These are phyloP conservation scores for Talaromyces proteolyticus DNA, from an alignment of 495 filamentous ascomycete genomes.

Conservation along the genomic window DNA sequence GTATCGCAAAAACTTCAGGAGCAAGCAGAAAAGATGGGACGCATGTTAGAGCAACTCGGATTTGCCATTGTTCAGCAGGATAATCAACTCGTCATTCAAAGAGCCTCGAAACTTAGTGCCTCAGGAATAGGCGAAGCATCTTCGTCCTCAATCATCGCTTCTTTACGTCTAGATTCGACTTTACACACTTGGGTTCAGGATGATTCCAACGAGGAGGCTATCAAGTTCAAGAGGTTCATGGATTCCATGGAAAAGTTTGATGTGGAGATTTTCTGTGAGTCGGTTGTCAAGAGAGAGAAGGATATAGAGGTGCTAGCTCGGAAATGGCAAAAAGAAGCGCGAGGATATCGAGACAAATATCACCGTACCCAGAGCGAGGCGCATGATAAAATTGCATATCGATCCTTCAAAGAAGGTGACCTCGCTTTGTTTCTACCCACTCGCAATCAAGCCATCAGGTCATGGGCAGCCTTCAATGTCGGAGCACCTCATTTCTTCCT, in stretches of 20 bases:
- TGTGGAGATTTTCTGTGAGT: slow-evolving; percentile 73
- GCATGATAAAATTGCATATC: slow-evolving; percentile 95
- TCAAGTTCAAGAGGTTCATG: slow-evolving; percentile 67
- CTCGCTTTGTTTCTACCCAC: slow-evolving; percentile 94
- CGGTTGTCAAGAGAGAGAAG: slow-evolving; percentile 77
- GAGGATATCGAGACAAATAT: slow-evolving; percentile 81
- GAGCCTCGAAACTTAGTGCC: slow-evolving; percentile 58
- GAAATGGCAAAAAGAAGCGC: slow-evolving; percentile 84
- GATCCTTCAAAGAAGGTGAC: slow-evolving; percentile 93
- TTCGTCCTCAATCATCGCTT: slow-evolving; percentile 51
- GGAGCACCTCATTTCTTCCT: slow-evolving; percentile 96
- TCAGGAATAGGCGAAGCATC: slow-evolving; percentile 55
- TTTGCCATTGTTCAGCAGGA: slow-evolving; percentile 73
- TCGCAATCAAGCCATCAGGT: slow-evolving; percentile 83
- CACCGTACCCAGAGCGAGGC: slow-evolving; percentile 80
- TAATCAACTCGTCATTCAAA: slow-evolving; percentile 68
- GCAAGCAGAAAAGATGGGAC: slow-evolving; percentile 69
- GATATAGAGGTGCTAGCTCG: slow-evolving; percentile 85
- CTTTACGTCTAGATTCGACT: slow-evolving; percentile 51
- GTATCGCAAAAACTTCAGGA: slow-evolving; percentile 72
- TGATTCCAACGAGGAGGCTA: slow-evolving; percentile 44
- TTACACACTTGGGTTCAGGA: slow-evolving; percentile 73
- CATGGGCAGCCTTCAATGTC: slow-evolving; percentile 98
- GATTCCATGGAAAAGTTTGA: slow-evolving; percentile 68
- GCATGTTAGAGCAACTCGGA: slow-evolving; percentile 78